These are phyloP conservation scores for Sesbania bispinosa DNA, from an alignment of 306 rosid genomes.

Conservation along the genomic window DNA sequence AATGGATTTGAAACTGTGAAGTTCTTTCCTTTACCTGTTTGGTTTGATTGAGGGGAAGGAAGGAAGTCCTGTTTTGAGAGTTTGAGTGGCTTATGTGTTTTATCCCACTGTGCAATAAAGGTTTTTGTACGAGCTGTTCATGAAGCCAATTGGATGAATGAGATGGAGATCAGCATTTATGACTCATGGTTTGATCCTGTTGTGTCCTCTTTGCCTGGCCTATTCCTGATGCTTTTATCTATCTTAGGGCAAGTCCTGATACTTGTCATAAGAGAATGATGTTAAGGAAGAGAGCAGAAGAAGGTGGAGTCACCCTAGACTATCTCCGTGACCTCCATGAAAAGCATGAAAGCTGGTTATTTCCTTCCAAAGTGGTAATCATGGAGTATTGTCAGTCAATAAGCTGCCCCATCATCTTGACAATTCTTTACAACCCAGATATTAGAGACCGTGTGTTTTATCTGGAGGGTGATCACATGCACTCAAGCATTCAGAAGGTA, in stretches of 20 bases:
- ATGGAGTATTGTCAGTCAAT: slow-evolving; percentile 67
- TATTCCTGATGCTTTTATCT: slow-evolving; percentile 92
- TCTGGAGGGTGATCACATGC: slow-evolving; percentile 96
- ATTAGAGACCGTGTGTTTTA: slow-evolving; percentile 89
- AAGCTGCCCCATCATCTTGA: slow-evolving; percentile 66
- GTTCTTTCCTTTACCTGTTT: slow-evolving; percentile 27
- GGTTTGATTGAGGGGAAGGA: slow-evolving; percentile 21
- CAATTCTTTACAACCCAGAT: slow-evolving; percentile 75
- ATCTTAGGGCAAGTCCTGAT: slow-evolving; percentile 98
- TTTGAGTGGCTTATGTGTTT: slow-evolving; percentile 35
- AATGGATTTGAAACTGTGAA: slow-evolving; percentile 30
- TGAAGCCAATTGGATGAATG: slow-evolving; percentile 99
- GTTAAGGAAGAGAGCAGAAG: slow-evolving; percentile 76
- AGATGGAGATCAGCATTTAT: slow-evolving; percentile 97
- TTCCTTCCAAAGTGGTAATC: slow-evolving; percentile 76
- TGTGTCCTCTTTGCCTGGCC: slow-evolving; percentile 95
- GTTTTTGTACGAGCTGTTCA: slow-evolving; percentile 98
- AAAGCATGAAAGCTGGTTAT: slow-evolving; percentile 97
- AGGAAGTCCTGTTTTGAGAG: slow-evolving; percentile 25
- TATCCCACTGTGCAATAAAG: slow-evolving; percentile 44
- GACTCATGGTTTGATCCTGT: slow-evolving; percentile 99
- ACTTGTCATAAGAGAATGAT: slow-evolving; percentile 95
- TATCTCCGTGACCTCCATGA: slow-evolving; percentile 85
- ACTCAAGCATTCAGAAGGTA: slow-evolving; percentile 97
- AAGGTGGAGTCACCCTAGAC: slow-evolving; percentile 85